phyloP scores from a whole-genome alignment of 169 alveolate genomes.

The Plasmodium gonderi region DNA sequence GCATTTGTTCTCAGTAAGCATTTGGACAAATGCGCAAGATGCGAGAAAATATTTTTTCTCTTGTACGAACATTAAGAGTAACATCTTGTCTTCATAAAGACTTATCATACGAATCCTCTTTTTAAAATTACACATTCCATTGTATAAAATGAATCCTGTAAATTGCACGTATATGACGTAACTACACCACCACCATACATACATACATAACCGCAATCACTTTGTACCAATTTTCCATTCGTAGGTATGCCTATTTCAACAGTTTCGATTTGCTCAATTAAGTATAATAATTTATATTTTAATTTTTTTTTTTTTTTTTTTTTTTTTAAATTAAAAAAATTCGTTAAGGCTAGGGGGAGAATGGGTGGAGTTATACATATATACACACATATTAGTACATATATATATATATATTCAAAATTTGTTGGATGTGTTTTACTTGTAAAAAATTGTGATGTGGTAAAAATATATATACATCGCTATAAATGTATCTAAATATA shows the following conservation, averaged over 20 bases:
- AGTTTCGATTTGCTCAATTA: slow-evolving; percentile 3
- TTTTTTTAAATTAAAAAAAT: slow-evolving; percentile 36
- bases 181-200: not conserved
- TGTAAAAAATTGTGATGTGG: slow-evolving; percentile 12
- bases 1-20: slow-evolving; percentile 45
- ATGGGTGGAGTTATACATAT: not conserved
- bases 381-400: no score
- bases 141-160: not conserved
- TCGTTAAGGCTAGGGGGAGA: not conserved
- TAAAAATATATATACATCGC: not conserved
- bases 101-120: not conserved
- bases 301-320: slow-evolving; percentile 1
- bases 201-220: no score
- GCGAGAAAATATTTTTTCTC: not conserved
- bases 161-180: not conserved
- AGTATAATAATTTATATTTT: not conserved
- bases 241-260: slow-evolving; percentile 48
- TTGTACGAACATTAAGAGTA: not conserved
- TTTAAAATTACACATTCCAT: not conserved
- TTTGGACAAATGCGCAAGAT: not conserved
- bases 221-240: not conserved
- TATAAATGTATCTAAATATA: not conserved
- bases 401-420: slow-evolving; percentile 16
- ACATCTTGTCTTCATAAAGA: not conserved
- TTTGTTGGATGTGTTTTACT: slow-evolving; percentile 9